Evolutionary conservation across 192 early-diverging fungal species (phyloP).

Genomic region (Coemansia sp.): DNA sequence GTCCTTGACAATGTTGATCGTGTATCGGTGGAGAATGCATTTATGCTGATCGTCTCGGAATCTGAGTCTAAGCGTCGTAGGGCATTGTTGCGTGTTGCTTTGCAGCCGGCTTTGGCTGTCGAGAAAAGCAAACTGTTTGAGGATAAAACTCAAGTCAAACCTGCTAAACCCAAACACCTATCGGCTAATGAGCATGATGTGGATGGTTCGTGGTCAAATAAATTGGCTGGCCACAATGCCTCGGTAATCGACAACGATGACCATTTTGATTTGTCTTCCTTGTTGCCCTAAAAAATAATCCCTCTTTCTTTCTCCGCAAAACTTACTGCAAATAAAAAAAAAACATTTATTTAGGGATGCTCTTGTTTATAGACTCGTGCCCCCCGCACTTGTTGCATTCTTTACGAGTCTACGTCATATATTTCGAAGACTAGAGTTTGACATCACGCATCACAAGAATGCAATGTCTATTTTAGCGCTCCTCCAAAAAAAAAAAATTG

Average conservation of each 20-base stretch:
- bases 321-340: neutral
- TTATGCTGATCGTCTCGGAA: neutral
- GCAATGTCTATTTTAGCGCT: neutral
- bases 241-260: slow-evolving; percentile 33
- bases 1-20: slow-evolving; percentile 1
- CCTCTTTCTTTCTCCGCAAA: slow-evolving; percentile 1
- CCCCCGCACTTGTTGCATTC: slow-evolving; percentile 3
- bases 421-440: no score
- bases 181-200: neutral
- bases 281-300: slow-evolving; percentile 28
- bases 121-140: slow-evolving; percentile 43
- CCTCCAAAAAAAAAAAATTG: neutral
- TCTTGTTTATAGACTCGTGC: neutral
- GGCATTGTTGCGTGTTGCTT: slow-evolving; percentile 31
- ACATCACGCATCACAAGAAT: neutral
- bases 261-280: slow-evolving; percentile 26
- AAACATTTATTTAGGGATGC: neutral
- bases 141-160: neutral
- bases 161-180: neutral
- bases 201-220: slow-evolving; percentile 29
- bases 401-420: no score
- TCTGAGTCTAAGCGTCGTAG: slow-evolving; percentile 22
- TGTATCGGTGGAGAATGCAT: slow-evolving; percentile 9
- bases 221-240: slow-evolving; percentile 7
- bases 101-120: slow-evolving; percentile 44